phyloP scores from a whole-genome alignment of 305 asterid genomes.

The Stenogyne calaminthoides region DNA sequence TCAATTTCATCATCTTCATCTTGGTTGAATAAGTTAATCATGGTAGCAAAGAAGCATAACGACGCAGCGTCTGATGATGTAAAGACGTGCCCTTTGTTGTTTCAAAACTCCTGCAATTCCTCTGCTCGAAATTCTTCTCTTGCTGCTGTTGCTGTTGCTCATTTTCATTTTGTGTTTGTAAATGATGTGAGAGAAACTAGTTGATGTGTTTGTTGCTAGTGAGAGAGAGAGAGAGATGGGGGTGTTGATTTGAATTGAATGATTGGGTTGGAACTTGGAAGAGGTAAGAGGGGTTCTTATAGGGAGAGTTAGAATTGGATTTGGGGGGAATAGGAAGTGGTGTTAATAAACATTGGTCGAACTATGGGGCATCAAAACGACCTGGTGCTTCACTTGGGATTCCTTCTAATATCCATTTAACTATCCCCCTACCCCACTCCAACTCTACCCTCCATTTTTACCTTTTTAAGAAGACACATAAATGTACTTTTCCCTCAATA shows the following conservation, averaged over 20 bases:
- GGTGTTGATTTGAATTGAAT: slow-evolving; percentile 9
- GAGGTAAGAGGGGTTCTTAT: slow-evolving; percentile 33
- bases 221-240: slow-evolving; percentile 13
- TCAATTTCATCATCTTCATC: not conserved
- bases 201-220: not conserved
- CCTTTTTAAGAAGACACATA: no score
- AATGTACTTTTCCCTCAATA: no score
- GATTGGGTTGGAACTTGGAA: not conserved
- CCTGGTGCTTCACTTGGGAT: slow-evolving; percentile 51
- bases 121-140: slow-evolving; percentile 60
- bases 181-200: not conserved
- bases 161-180: slow-evolving; percentile 41
- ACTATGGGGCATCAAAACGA: slow-evolving; percentile 42
- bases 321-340: slow-evolving; percentile 28
- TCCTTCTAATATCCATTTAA: slow-evolving; percentile 15
- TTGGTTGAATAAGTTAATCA: slow-evolving; percentile 30
- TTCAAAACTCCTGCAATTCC: slow-evolving; percentile 59
- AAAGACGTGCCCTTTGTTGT: slow-evolving; percentile 68
- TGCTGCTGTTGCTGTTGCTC: slow-evolving; percentile 38
- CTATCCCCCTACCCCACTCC: no score
- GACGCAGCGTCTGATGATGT: slow-evolving; percentile 65
- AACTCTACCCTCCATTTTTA: no score
- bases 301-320: no score
- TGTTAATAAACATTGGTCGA: slow-evolving; percentile 37
- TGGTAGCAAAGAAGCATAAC: slow-evolving; percentile 80